These are phyloP conservation scores for Lathyrus tuberosus DNA, from an alignment of 306 rosid genomes.

Conservation along the genomic window DNA sequence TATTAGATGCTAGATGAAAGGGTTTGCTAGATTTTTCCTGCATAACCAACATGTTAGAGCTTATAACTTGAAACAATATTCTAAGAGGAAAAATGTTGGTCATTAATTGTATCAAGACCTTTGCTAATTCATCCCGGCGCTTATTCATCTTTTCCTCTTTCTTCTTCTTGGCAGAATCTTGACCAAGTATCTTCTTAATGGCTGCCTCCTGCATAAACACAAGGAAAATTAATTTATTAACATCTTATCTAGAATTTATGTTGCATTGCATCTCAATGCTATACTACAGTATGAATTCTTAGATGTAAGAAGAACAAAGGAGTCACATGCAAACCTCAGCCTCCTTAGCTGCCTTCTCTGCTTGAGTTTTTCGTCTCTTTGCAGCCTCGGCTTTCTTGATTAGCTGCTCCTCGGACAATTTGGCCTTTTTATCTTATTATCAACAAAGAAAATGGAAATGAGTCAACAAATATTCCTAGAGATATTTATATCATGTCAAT, in stretches of 20 bases:
- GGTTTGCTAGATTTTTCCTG: constrained; percentile 53
- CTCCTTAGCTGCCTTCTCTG: constrained; percentile 60
- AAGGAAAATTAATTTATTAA: constrained; percentile 27
- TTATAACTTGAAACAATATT: constrained; percentile 7
- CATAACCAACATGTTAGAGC: constrained; percentile 37
- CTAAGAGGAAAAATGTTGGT: constrained; percentile 4
- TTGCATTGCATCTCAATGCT: constrained; percentile 27
- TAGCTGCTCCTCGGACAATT: constrained; percentile 60
- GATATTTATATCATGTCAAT: neutral
- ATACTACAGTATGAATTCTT: constrained; percentile 20
- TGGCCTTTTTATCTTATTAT: constrained; percentile 50
- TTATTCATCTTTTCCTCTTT: constrained; percentile 57
- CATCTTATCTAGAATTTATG: constrained; percentile 12
- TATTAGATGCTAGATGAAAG: constrained; percentile 46
- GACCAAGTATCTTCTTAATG: constrained; percentile 67
- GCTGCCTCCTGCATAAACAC: constrained; percentile 60
- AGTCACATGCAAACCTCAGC: constrained; percentile 56
- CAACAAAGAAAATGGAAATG: constrained; percentile 32
- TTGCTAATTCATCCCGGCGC: constrained; percentile 44
- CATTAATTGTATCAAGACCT: constrained; percentile 31
- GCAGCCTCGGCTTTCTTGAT: constrained; percentile 66
- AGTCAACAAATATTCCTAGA: constrained; percentile 10
- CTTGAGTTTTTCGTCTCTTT: constrained; percentile 59
- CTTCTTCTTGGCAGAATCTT: constrained; percentile 65
- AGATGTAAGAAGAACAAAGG: constrained; percentile 20